Evolutionary conservation across 202 grass and related monocot genomes (phyloP), one percentile per base, ranked within the genome.

Genomic region (Saccharum hybrid): DNA sequence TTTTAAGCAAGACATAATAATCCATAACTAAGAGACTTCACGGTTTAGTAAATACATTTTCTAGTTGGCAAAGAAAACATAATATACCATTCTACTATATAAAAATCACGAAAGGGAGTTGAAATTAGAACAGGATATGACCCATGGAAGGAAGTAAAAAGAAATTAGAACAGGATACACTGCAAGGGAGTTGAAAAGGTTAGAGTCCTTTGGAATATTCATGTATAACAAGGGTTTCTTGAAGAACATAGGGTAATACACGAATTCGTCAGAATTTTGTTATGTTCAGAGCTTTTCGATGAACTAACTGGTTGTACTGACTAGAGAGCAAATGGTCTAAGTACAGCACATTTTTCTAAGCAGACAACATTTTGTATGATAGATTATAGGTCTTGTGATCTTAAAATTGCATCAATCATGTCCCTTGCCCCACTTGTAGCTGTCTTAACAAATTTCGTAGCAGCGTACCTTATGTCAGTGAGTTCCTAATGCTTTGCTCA

Each of bases 231-330:
- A 45, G 10, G 45, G 15, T 71, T 33, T 65, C 30, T 62, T 41
- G 15, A 81, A 11, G 38, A 72, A 82, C 38, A 42, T 62, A 62
- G 11, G 38, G 52, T n/a, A 13, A 72, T 22, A 45, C 38, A 82
- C 3, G 15, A 72, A 60, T 48, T 82, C 33, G 3, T 43, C 12
- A 3, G 31, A 1, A 71, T 68, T 37, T 49, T 48, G 28, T 36
- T 68, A 12, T 38, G 21, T 22, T 49, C 16, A 36, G 21, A 76
- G 31, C 31, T 69, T 81, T 68, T 15, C 9, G 15, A 3, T 28
- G 33, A 61, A 75, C 9, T 48, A 46, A 56, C 31, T 57, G 45
- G 33, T 40, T 41, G 49, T 23, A 30, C 0, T 42, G 33, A 59
- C 0, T 15, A 1, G 64, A 80, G 33, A 18, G 6, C 18, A 54